A percentile compares a stretch with the other conserved stretches of the same genome.
Conservation (phyloP, 306 rosid species). For the Amphicarpaea edgeworthii region DNA sequence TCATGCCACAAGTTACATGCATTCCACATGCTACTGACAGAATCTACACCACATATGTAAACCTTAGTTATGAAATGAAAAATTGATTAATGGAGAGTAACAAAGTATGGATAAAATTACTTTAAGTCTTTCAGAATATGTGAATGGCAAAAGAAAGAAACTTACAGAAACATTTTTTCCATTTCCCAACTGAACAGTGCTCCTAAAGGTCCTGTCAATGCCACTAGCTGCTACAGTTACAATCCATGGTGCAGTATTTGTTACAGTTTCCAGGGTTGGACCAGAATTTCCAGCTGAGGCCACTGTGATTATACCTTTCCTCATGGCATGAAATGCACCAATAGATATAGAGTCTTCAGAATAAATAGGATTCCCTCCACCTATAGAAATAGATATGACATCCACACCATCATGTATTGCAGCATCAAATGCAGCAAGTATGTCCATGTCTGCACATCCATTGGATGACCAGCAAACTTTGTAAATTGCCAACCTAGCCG, state of each 20-base stretch:
- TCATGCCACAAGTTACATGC: constrained; percentile 9
- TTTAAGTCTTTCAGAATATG: neutral
- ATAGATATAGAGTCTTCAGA: constrained; percentile 63
- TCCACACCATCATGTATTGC: constrained; percentile 93
- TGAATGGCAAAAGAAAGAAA: constrained; percentile 6
- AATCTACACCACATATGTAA: constrained; percentile 10
- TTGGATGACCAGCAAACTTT: constrained; percentile 79
- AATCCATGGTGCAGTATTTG: constrained; percentile 88
- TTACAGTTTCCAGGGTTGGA: constrained; percentile 57
- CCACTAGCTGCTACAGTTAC: constrained; percentile 87
- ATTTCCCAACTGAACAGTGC: constrained; percentile 68
- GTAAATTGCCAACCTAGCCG: constrained; percentile 84
- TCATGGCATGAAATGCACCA: constrained; percentile 86
- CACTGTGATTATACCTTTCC: constrained; percentile 77
- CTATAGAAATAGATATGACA: constrained; percentile 89
- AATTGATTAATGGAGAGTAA: neutral
- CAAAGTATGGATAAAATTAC: neutral
- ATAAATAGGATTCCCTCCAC: constrained; percentile 62
- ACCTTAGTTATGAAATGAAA: constrained; percentile 25
- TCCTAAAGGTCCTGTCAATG: constrained; percentile 76
- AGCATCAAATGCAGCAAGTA: constrained; percentile 88
- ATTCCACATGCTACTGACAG: constrained; percentile 7
- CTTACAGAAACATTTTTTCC: constrained; percentile 76
- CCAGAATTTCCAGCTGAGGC: constrained; percentile 92
- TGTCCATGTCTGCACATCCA: constrained; percentile 91